A percentile compares a stretch with the other conserved stretches of the same genome.
Evolutionary conservation across 169 alveolate genomes (phyloP).

Genomic region (Eimeria brunetti): DNA sequence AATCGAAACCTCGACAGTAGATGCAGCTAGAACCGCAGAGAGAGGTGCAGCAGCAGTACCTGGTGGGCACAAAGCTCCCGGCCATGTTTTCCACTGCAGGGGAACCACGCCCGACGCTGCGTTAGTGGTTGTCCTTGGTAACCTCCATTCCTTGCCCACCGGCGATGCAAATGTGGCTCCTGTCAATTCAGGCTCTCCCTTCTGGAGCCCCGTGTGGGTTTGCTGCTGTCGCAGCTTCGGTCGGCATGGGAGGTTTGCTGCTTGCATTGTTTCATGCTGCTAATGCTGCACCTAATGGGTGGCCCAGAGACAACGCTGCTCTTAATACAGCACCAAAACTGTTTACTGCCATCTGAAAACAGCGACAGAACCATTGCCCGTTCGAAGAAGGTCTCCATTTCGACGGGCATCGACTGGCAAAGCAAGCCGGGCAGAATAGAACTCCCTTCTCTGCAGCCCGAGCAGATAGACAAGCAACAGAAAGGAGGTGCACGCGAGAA

Average conservation of each 20-base stretch:
- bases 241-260: slow-evolving; percentile 69
- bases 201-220: slow-evolving; percentile 61
- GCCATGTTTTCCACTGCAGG: neutral
- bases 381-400: neutral
- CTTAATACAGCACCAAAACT: slow-evolving; percentile 33
- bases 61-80: neutral
- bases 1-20: neutral
- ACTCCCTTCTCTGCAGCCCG: neutral
- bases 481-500: neutral
- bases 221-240: slow-evolving; percentile 58
- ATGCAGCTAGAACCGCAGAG: neutral
- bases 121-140: neutral
- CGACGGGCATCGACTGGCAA: neutral
- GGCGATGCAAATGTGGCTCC: neutral
- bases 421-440: neutral
- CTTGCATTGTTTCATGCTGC: slow-evolving; percentile 65
- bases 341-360: neutral
- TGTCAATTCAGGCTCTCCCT: slow-evolving; percentile 58
- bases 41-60: neutral
- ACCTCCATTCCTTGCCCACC: neutral
- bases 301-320: slow-evolving; percentile 60
- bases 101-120: neutral
- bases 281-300: slow-evolving; percentile 65
- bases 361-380: neutral
- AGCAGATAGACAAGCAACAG: neutral